Evolutionary conservation across 805 yeast species (phyloP).

Genomic region (Wickerhamomyces hampshirensis): DNA sequence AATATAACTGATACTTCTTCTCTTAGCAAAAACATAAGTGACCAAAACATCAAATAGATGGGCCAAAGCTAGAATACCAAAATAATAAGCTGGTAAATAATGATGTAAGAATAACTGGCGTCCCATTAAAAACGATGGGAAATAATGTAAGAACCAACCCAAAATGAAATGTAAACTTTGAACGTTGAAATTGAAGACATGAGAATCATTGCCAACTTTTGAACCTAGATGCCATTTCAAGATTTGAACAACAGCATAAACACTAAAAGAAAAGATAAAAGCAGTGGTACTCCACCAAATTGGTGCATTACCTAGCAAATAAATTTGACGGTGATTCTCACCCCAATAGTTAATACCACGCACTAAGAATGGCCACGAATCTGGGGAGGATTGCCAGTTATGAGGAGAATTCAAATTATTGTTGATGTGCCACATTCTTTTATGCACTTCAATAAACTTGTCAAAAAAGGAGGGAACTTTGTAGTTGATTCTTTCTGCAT

Average conservation of each 20-base stretch:
- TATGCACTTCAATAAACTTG: constrained; percentile 62
- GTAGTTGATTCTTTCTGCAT: constrained; percentile 49
- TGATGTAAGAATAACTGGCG: constrained; percentile 93
- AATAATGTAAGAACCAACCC: constrained; percentile 71
- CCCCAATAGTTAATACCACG: constrained; percentile 86
- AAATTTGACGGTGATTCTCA: constrained; percentile 53
- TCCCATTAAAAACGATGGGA: constrained; percentile 82
- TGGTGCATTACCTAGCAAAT: constrained; percentile 74
- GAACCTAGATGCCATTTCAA: constrained; percentile 65
- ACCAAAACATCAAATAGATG: constrained; percentile 55
- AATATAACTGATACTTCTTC: constrained; percentile 39
- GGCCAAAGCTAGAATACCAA: constrained; percentile 75
- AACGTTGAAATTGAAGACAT: constrained; percentile 58
- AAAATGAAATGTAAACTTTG: constrained; percentile 56
- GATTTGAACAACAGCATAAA: constrained; percentile 39
- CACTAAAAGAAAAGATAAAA: constrained; percentile 43
- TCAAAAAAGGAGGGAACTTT: constrained; percentile 47
- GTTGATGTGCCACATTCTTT: constrained; percentile 75
- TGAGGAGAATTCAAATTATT: constrained; percentile 65
- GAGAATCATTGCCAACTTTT: constrained; percentile 42
- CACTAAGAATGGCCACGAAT: constrained; percentile 65
- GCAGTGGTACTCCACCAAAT: constrained; percentile 71
- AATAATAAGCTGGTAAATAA: constrained; percentile 88
- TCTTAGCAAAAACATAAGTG: constrained; percentile 37
- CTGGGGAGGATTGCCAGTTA: constrained; percentile 66